Conservation (phyloP, 306 rosid genomes). For the Prunus dulcis region DNA sequence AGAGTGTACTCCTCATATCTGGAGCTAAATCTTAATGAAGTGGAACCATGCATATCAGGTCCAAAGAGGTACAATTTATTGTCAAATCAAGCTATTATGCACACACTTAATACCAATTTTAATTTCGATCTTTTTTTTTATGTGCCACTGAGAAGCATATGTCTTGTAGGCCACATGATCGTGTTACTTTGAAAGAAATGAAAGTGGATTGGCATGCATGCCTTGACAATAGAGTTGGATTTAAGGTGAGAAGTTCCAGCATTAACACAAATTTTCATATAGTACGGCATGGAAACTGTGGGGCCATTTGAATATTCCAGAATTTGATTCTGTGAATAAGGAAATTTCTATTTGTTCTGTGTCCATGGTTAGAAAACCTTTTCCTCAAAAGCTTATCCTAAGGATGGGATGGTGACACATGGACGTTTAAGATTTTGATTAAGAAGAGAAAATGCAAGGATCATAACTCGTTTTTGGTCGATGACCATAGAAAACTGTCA, state of each 20-base stretch:
- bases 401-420: background rate
- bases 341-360: background rate
- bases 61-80: constrained; percentile 72
- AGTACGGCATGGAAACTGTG: background rate
- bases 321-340: background rate
- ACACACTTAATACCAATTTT: constrained; percentile 6
- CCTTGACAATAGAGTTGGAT: constrained; percentile 89
- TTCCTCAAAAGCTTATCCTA: background rate
- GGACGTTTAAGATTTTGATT: background rate
- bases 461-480: background rate
- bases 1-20: constrained; percentile 80
- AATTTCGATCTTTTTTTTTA: constrained; percentile 14
- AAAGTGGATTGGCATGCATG: constrained; percentile 90
- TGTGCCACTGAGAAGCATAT: constrained; percentile 25
- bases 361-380: too few relatives aligned
- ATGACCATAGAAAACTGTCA: background rate
- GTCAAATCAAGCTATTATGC: constrained; percentile 6
- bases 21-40: constrained; percentile 73
- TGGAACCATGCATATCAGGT: constrained; percentile 91
- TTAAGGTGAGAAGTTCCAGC: constrained; percentile 60
- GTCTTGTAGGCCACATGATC: constrained; percentile 87
- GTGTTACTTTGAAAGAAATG: constrained; percentile 89
- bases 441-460: background rate
- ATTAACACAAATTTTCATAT: background rate
- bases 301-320: background rate